These are phyloP conservation scores for Zalaria obscura DNA, from an alignment of 2,329 filamentous ascomycete genomes.

Conservation along the genomic window DNA sequence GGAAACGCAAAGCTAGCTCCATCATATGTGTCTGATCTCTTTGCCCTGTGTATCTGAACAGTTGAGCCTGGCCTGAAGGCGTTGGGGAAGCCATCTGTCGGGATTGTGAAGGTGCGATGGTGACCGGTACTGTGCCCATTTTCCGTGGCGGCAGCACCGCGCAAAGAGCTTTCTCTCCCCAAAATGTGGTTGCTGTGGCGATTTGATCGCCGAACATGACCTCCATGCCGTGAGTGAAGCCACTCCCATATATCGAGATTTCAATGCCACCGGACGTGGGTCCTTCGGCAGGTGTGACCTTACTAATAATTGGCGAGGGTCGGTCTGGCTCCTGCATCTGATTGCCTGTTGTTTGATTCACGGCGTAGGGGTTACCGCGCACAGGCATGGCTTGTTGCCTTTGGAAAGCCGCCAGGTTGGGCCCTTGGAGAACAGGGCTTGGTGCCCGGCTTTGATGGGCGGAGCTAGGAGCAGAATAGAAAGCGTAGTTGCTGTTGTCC, in stretches of 20 bases:
- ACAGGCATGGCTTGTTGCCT: slow-evolving; percentile 10
- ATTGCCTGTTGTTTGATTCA: slow-evolving; percentile 3
- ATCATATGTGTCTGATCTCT: slow-evolving; percentile 47
- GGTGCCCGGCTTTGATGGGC: slow-evolving; percentile 64
- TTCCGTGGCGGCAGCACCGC: slow-evolving; percentile 62
- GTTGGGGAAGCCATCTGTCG: slow-evolving; percentile 5
- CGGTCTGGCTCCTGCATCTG: slow-evolving; percentile 3
- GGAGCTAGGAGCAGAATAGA: slow-evolving; percentile 61
- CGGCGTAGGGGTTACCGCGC: slow-evolving; percentile 5
- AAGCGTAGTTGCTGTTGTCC: slow-evolving; percentile 44
- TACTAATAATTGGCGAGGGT: slow-evolving; percentile 54
- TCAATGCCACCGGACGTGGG: slow-evolving; percentile 75
- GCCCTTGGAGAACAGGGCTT: slow-evolving; percentile 43
- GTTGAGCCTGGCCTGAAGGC: slow-evolving; percentile 16
- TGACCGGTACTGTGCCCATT: slow-evolving; percentile 56
- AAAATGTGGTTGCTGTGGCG: slow-evolving; percentile 63
- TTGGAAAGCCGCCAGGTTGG: slow-evolving; percentile 19
- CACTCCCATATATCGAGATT: slow-evolving; percentile 68
- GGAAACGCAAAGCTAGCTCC: slow-evolving; percentile 38
- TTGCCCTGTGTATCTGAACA: slow-evolving; percentile 59
- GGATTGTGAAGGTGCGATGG: slow-evolving; percentile 29
- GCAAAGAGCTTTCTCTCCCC: slow-evolving; percentile 67
- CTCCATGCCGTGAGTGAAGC: slow-evolving; percentile 65
- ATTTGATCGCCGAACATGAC: slow-evolving; percentile 68
- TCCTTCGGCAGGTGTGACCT: slow-evolving; percentile 70